A percentile compares a stretch with the other conserved stretches of the same genome.
These are phyloP conservation scores for Angomonas desouzai DNA, from an alignment of 208 protist species.

Conservation along the genomic window DNA sequence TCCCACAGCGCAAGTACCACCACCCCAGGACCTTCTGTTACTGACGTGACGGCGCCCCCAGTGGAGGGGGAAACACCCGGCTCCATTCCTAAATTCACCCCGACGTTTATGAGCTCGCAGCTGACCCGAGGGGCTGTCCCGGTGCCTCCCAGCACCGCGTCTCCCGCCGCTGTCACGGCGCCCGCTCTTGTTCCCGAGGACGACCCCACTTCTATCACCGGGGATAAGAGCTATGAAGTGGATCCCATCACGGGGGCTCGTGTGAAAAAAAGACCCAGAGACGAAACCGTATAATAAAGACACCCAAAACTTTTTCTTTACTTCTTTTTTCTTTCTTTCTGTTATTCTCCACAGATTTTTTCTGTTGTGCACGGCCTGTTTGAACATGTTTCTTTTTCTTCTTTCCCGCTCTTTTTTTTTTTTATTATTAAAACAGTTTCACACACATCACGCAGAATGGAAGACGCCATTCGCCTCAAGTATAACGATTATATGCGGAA, in stretches of 20 bases:
- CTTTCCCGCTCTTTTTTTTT: neutral
- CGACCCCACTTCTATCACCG: neutral
- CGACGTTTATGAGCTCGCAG: conserved; percentile 67
- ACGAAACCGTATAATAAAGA: conserved; percentile 4
- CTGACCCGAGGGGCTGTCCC: conserved; percentile 15
- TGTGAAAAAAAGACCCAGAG: neutral
- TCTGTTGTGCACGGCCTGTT: neutral
- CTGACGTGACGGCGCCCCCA: neutral
- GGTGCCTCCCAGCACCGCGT: neutral
- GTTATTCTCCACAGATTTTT: neutral
- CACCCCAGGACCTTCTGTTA: neutral
- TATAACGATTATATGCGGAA: neutral
- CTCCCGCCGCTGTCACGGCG: neutral
- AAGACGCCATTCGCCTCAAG: neutral
- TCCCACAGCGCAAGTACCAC: conserved; percentile 1
- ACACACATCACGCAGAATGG: neutral
- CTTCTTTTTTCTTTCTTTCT: neutral
- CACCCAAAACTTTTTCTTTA: neutral
- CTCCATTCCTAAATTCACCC: conserved; percentile 21
- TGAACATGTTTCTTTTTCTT: neutral
- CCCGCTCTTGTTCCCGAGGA: conserved; percentile 5
- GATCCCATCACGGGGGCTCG: conserved; percentile 12
- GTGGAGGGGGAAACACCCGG: neutral
- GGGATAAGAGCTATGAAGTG: neutral
- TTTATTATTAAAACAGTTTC: neutral